Base-by-base conservation (phyloP, 2,329 filamentous ascomycete species). In the Colletotrichum gigasporum region DNA sequence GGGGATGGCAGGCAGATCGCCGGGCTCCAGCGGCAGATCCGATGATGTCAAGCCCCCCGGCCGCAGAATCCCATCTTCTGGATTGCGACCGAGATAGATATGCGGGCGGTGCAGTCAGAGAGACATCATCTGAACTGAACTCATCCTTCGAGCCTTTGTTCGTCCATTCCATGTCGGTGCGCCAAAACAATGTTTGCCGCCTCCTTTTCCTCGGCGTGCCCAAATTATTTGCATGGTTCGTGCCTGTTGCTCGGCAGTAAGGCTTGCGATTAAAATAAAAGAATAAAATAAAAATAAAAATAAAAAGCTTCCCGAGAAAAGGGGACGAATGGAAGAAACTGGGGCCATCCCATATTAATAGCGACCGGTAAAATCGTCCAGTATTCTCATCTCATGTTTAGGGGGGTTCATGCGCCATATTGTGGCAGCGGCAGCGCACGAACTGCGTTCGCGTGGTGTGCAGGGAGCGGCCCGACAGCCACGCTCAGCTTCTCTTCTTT, bases 351-450 rank as follows among this genome's bases (percentile, higher is more conserved):
- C 20, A 26, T n/a, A n/a, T n/a, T n/a, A n/a, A n/a, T 37, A 35
- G 47, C 55, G n/a, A 9, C 24, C n/a, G n/a, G n/a, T n/a, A n/a
- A n/a, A n/a, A 35, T 28, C 20, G 10, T 39, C 39, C n/a, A 10
- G 54, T 54, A 63, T 51, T 52, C 28, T 5, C 53, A 51, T 58
- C 59, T 58, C 35, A 51, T 63, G 59, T 51, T 22, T n/a, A n/a
- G 4, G 26, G 26, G 5, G 28, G 52, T 57, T 57, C 53, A 45
- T 58, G 53, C 59, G 53, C 59, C 22, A n/a, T 11, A 47, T 42
- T 50, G 18, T 51, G 59, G 12, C 52, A 62, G 28, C 50, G 18
- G 41, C 34, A 47, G 22, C 47, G 47, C 32, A 60, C 30, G 14
- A 58, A 53, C 6, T 26, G 28, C 14, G 34, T 61, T 64, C 28